Evolutionary conservation across 371 early-diverging fungal genomes (phyloP).

Genomic region (Blakeslea trispora): DNA sequence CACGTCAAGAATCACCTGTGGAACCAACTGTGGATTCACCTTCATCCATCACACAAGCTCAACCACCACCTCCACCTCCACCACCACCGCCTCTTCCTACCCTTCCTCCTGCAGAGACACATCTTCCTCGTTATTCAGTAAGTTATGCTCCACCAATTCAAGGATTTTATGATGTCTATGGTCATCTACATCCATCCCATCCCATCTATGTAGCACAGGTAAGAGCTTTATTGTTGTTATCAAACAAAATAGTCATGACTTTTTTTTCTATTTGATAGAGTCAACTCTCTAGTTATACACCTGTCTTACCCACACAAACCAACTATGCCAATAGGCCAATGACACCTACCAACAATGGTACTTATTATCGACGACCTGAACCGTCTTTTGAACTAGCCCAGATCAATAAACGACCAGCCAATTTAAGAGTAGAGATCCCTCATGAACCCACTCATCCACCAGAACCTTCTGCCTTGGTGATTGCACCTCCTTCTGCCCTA

Average conservation of each 20-base stretch:
- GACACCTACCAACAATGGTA: no score
- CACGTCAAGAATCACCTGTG: conserved; percentile 1
- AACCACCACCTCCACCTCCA: conserved; percentile 5
- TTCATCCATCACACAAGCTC: not conserved
- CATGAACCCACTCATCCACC: conserved; percentile 2
- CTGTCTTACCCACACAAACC: not conserved
- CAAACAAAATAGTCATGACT: no score
- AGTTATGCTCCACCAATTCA: conserved; percentile 12
- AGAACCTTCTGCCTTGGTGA: not conserved
- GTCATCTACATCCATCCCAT: conserved; percentile 19
- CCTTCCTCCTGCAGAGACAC: not conserved
- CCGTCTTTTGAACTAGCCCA: conserved; percentile 1
- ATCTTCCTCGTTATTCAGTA: conserved; percentile 4
- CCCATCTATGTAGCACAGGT: conserved; percentile 45
- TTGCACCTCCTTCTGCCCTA: conserved; percentile 33
- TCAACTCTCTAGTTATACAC: conserved; percentile 10
- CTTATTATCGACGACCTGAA: not conserved
- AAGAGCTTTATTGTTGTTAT: conserved; percentile 1
- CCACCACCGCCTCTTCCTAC: conserved; percentile 4
- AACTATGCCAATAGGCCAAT: not conserved
- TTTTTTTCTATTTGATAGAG: no score
- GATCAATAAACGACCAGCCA: conserved; percentile 8
- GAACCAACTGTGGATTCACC: conserved; percentile 2
- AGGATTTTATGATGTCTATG: conserved; percentile 21
- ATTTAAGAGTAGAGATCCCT: conserved; percentile 22